Conservation (phyloP, 2,329 filamentous ascomycete genomes). For the Alternaria sp. region DNA sequence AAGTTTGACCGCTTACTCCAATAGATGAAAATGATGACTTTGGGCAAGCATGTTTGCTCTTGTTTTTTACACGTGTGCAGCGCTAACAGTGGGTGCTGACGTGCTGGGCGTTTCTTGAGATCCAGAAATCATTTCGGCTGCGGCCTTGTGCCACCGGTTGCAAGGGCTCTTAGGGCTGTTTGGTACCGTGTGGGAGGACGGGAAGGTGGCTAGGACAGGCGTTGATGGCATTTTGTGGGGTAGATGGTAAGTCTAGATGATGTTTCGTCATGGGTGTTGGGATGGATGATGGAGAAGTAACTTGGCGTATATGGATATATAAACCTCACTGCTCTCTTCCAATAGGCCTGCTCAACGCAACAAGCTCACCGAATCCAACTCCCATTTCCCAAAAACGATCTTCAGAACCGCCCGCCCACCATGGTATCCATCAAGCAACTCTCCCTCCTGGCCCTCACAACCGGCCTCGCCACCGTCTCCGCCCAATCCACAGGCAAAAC, state of each 20-base stretch:
- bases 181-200: not conserved
- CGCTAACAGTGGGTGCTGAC: not conserved
- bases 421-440: constrained; percentile 40
- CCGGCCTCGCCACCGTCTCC: constrained; percentile 34
- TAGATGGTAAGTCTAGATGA: not conserved
- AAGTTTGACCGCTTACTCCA: not conserved
- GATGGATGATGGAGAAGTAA: not conserved
- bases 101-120: not conserved
- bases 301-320: constrained; percentile 1
- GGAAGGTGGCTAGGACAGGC: not conserved
- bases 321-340: not conserved
- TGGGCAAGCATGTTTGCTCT: not conserved
- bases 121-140: constrained; percentile 4
- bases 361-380: not conserved
- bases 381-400: not conserved
- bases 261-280: not conserved
- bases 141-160: constrained; percentile 13
- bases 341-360: not conserved
- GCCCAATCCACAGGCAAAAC: constrained; percentile 41
- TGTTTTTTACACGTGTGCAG: not conserved
- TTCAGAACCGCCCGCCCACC: constrained; percentile 6
- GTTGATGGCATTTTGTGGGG: constrained; percentile 5
- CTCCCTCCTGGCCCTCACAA: constrained; percentile 33
- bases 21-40: not conserved
- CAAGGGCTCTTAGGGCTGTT: constrained; percentile 7